These are phyloP conservation scores for Penicillium dipodomyicola DNA, from an alignment of 495 filamentous ascomycete species.

Conservation along the genomic window DNA sequence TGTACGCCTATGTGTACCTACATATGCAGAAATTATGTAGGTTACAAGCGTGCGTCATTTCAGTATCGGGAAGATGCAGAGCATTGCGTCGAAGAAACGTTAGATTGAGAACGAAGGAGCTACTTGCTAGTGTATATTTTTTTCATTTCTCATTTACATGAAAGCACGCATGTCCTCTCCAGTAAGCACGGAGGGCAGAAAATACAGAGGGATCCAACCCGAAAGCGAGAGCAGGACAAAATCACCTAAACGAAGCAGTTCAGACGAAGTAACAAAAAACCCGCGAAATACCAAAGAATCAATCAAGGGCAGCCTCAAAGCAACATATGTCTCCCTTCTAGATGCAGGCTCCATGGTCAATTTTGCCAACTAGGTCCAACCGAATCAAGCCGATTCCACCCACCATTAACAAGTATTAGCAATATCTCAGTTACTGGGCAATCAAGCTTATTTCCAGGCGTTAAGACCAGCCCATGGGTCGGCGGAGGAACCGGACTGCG, in stretches of 20 bases:
- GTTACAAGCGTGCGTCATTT: neutral
- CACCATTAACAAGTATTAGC: neutral
- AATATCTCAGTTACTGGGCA: neutral
- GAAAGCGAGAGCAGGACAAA: neutral
- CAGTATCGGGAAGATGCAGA: neutral
- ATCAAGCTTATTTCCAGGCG: slow-evolving; percentile 68
- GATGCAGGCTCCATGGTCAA: neutral
- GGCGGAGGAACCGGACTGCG: slow-evolving; percentile 28
- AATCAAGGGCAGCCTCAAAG: slow-evolving; percentile 4
- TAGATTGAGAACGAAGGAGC: neutral
- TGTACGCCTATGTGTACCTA: neutral
- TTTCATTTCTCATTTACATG: slow-evolving; percentile 12
- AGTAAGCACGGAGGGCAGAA: neutral
- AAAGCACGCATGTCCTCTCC: neutral
- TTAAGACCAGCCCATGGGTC: slow-evolving; percentile 88
- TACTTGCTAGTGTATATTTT: slow-evolving; percentile 6
- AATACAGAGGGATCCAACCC: neutral
- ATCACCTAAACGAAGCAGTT: neutral
- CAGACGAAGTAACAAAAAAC: neutral
- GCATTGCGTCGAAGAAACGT: neutral
- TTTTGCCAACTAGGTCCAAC: neutral
- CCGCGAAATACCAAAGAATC: neutral
- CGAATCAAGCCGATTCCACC: neutral
- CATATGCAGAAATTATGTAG: no score
- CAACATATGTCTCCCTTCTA: slow-evolving; percentile 2